A percentile compares a stretch with the other conserved stretches of the same genome.
These are phyloP conservation scores for Prototheca stagnorum DNA, from an alignment of 163 green algal species.

Conservation along the genomic window DNA sequence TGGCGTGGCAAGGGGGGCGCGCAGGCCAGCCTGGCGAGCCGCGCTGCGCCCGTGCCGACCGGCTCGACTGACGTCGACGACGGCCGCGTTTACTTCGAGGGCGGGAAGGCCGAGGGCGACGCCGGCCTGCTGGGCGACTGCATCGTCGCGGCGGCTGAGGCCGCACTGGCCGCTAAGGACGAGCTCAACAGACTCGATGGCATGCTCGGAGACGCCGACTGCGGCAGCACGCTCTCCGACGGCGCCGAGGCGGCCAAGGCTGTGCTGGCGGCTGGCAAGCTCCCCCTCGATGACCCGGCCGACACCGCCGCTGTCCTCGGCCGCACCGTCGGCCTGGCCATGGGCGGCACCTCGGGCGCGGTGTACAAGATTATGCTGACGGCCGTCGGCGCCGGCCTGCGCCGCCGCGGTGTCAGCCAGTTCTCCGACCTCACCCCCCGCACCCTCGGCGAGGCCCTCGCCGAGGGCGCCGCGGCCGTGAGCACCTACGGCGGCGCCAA, in stretches of 20 bases:
- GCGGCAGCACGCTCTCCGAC: slow-evolving; percentile 48
- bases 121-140: slow-evolving; percentile 9
- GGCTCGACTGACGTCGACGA: slow-evolving; percentile 2
- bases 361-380: slow-evolving; percentile 68
- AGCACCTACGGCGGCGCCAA: slow-evolving; percentile 57
- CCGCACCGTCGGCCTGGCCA: slow-evolving; percentile 10
- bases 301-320: slow-evolving; percentile 13
- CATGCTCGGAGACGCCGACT: slow-evolving; percentile 73
- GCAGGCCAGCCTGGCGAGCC: neutral
- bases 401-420: neutral
- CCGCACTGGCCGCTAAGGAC: slow-evolving; percentile 15
- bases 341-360: slow-evolving; percentile 57
- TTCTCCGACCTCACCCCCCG: neutral
- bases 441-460: slow-evolving; percentile 18
- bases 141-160: slow-evolving; percentile 14
- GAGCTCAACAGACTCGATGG: slow-evolving; percentile 41
- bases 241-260: slow-evolving; percentile 33
- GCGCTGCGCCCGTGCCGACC: slow-evolving; percentile 8
- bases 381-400: slow-evolving; percentile 27
- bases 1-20: too few relatives aligned
- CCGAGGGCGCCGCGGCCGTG: slow-evolving; percentile 36
- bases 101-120: neutral
- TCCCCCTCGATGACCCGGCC: slow-evolving; percentile 18
- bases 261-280: slow-evolving; percentile 9
- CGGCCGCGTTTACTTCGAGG: neutral